phyloP scores from a whole-genome alignment of 2,329 filamentous ascomycete species.

The Coleophoma cylindrospora region DNA sequence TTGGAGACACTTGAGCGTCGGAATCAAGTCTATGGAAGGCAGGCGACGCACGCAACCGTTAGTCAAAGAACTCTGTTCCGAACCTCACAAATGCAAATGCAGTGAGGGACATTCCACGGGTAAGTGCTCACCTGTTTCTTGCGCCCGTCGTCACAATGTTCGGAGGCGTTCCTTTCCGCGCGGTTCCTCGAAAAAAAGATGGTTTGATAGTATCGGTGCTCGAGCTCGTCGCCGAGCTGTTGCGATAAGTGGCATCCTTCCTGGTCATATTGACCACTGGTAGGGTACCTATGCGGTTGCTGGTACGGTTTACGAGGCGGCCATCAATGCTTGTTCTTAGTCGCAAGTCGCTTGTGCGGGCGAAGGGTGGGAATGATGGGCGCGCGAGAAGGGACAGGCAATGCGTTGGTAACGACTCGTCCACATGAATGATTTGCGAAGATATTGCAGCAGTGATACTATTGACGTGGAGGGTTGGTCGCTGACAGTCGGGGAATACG shows the following conservation, averaged over 20 bases:
- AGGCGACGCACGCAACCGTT: constrained; percentile 25
- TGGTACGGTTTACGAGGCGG: constrained; percentile 14
- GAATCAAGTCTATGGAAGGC: constrained; percentile 22
- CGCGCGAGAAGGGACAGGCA: no score
- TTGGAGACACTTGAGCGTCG: constrained; percentile 27
- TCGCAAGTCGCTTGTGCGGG: neutral
- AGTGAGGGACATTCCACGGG: neutral
- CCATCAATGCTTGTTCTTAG: constrained; percentile 13
- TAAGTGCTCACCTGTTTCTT: constrained; percentile 29
- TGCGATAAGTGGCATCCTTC: constrained; percentile 57
- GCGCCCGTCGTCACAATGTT: constrained; percentile 51
- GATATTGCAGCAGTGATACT: no score
- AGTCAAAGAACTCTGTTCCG: constrained; percentile 25
- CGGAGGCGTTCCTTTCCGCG: constrained; percentile 30
- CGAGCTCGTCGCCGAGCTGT: constrained; percentile 59
- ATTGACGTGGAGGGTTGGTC: no score
- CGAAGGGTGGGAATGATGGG: constrained; percentile 1
- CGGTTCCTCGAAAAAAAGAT: constrained; percentile 22
- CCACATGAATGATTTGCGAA: no score
- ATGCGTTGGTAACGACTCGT: no score
- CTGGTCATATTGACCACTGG: constrained; percentile 52
- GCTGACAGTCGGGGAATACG: no score
- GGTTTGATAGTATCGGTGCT: constrained; percentile 58
- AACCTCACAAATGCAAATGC: constrained; percentile 8
- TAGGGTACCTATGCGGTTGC: neutral